These are phyloP conservation scores for Malassezia pachydermatis DNA, from an alignment of 1,284 basidiomycete genomes.

Conservation along the genomic window DNA sequence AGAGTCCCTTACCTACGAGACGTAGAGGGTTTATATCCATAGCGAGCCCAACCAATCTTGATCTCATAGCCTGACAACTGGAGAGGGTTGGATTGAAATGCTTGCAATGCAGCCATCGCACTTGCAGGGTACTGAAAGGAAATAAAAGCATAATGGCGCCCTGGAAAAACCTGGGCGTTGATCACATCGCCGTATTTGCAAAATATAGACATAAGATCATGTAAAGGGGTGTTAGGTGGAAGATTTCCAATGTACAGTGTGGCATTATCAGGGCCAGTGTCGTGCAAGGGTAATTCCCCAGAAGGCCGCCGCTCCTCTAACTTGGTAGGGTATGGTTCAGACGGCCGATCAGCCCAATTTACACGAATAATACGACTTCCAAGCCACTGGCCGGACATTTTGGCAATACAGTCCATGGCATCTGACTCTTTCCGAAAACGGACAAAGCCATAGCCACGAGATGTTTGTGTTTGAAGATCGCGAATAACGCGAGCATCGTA, in stretches of 20 bases:
- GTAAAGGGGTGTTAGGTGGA: conserved; percentile 85
- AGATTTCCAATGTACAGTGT: conserved; percentile 98
- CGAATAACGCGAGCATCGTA: conserved; percentile 98
- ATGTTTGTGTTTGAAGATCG: conserved; percentile 99
- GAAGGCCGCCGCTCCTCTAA: conserved; percentile 51
- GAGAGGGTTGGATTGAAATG: not conserved
- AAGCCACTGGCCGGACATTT: conserved; percentile 99
- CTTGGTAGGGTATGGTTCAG: conserved; percentile 41
- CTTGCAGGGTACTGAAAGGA: not conserved
- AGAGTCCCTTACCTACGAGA: not conserved
- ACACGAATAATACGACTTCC: conserved; percentile 93
- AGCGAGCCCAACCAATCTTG: conserved; percentile 10
- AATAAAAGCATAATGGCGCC: conserved; percentile 11
- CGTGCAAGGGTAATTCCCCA: conserved; percentile 14
- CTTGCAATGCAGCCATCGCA: conserved; percentile 1
- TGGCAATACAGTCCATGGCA: conserved; percentile 91
- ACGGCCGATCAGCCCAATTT: conserved; percentile 83
- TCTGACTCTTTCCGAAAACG: conserved; percentile 92
- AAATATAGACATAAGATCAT: conserved; percentile 90
- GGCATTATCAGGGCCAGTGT: conserved; percentile 66
- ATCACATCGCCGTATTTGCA: conserved; percentile 84
- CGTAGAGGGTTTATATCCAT: not conserved
- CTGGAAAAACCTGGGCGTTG: conserved; percentile 1
- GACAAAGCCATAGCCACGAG: conserved; percentile 83
- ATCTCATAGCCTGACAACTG: not conserved